Percentiles rank a stretch among this genome's conserved stretches.
phyloP scores from a whole-genome alignment of 2,329 filamentous ascomycete genomes.

The Eurotiales sp. region DNA sequence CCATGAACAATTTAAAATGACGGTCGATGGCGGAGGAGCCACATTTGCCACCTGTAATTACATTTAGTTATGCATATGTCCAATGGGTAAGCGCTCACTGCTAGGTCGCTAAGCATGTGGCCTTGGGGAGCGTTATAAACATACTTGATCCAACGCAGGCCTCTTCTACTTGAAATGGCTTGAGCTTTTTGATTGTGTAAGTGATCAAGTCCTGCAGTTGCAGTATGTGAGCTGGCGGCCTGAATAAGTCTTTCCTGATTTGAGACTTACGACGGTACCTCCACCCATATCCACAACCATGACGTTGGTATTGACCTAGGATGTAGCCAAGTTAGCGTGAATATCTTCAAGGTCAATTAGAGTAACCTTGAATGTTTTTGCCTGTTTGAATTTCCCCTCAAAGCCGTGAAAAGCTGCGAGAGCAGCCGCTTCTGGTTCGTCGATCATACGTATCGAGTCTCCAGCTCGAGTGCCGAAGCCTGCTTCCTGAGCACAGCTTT shows the following conservation, averaged over 20 bases:
- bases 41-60: conserved; percentile 4
- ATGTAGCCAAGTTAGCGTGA: background rate
- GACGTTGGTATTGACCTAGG: background rate
- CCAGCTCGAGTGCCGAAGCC: background rate
- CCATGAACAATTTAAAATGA: conserved; percentile 5
- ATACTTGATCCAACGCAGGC: conserved; percentile 8
- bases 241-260: too few species aligned
- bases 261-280: background rate
- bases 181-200: conserved; percentile 4
- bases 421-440: conserved; percentile 2
- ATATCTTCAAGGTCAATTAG: too few species aligned
- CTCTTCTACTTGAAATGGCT: conserved; percentile 5
- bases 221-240: background rate
- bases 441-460: background rate
- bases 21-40: conserved; percentile 11
- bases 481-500: background rate
- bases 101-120: background rate
- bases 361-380: background rate
- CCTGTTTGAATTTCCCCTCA: background rate
- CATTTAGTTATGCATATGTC: background rate
- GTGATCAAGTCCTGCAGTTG: conserved; percentile 11
- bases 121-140: background rate
- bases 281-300: conserved; percentile 8
- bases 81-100: background rate
- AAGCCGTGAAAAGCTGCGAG: background rate